Base-by-base conservation (phyloP, 1,139 yeast genomes). In the Hemisphaericaspora subhashii region DNA sequence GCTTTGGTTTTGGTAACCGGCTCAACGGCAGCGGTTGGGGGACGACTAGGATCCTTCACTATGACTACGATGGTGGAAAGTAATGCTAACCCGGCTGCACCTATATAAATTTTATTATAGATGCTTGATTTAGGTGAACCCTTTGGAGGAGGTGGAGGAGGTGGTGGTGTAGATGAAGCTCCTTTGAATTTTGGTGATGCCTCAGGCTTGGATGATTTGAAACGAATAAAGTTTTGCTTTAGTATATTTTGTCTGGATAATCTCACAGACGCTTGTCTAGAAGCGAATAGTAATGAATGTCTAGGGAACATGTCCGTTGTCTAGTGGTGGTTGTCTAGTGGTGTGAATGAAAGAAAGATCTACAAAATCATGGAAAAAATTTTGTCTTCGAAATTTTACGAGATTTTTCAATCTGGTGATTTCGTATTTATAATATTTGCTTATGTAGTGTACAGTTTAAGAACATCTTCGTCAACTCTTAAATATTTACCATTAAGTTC, bases 401-500 rank as follows among this genome's bases (percentile, higher is more conserved):
- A 23, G 13, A 31, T 16, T 22, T 29, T 29, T 35, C 31, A 31
- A n/a, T n/a, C n/a, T n/a, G n/a, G n/a, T n/a, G n/a, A n/a, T n/a
- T n/a, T n/a, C n/a, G n/a, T n/a, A n/a, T n/a, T n/a, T n/a, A n/a
- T n/a, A n/a, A n/a, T n/a, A n/a, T n/a, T n/a, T n/a, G n/a, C n/a
- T n/a, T 26, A 33, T 22, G 22, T 10, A 29, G 14, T 32, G 18
- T 44, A 43, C 2, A 24, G 16, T 13, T 41, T 38, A 10, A 46
- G 42, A 18, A 24, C 25, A 14, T 57, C 70, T 48, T 79, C 88
- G 50, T 72, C 71, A 58, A 75, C 84, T 37, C 95, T 67, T 39
- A 83, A 54, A 56, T 80, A 86, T 46, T 69, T 54, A 1, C 96
- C 96, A 44, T 78, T 81, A 35, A 85, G 52, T 0, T 65, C 73